These are phyloP conservation scores for Eucalyptus tenuipes DNA, from an alignment of 345 rosid species.

Conservation along the genomic window DNA sequence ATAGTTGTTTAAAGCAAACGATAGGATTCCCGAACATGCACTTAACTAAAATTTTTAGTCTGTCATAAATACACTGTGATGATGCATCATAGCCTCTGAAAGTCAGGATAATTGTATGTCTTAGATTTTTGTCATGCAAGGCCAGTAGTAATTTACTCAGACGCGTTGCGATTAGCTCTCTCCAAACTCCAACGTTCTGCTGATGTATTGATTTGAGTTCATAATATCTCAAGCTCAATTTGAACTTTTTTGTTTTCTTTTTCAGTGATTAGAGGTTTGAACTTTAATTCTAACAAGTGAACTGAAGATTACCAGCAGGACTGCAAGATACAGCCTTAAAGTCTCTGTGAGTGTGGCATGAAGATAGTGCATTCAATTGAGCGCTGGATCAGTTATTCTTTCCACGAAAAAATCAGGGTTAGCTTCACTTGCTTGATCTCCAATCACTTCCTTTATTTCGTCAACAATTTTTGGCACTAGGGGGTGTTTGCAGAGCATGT, in stretches of 20 bases:
- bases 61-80: background rate
- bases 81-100: background rate
- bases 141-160: too few species aligned
- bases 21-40: background rate
- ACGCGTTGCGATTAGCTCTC: too few species aligned
- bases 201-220: too few species aligned
- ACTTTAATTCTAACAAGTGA: background rate
- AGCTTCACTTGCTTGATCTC: background rate
- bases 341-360: constrained; percentile 79
- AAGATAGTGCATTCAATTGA: constrained; percentile 54
- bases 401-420: constrained; percentile 20
- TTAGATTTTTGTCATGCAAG: too few species aligned
- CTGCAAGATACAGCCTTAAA: constrained; percentile 54
- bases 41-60: background rate
- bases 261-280: background rate
- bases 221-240: background rate
- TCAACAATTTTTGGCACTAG: constrained; percentile 51
- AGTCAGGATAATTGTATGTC: too few species aligned
- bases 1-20: background rate
- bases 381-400: constrained; percentile 22
- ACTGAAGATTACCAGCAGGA: constrained; percentile 32
- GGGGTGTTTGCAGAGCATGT: background rate
- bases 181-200: too few species aligned
- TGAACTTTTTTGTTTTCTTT: background rate
- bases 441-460: constrained; percentile 37